Percentiles rank a stretch among this genome's conserved stretches.
Evolutionary conservation across 176 grass and related monocot species (phyloP).

Genomic region (Bothriochloa decipiens): DNA sequence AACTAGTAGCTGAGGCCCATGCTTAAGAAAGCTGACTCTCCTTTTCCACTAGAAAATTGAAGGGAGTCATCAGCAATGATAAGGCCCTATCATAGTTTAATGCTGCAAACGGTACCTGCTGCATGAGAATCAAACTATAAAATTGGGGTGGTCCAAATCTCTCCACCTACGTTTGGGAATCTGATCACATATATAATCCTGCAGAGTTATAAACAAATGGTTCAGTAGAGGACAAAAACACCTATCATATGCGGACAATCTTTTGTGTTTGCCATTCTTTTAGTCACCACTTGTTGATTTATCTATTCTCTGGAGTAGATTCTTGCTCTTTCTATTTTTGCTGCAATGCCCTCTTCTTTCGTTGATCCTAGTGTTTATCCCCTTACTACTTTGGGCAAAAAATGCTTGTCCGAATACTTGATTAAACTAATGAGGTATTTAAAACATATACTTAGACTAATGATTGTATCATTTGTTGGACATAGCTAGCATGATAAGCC

Average conservation of each 20-base stretch:
- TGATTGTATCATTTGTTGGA: constrained; percentile 42
- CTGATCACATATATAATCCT: constrained; percentile 35
- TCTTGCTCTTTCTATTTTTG: constrained; percentile 52
- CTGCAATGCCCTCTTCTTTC: constrained; percentile 32
- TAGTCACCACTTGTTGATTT: constrained; percentile 42
- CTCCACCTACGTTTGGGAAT: constrained; percentile 45
- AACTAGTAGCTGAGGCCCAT: constrained; percentile 42
- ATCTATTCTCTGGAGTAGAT: constrained; percentile 39
- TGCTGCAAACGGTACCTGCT: constrained; percentile 46
- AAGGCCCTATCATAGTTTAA: constrained; percentile 45
- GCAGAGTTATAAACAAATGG: constrained; percentile 39
- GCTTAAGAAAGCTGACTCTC: constrained; percentile 31
- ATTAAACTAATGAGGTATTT: background rate
- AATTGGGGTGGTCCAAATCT: constrained; percentile 46
- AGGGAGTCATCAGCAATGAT: constrained; percentile 33
- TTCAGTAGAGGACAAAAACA: constrained; percentile 50
- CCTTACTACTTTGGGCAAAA: constrained; percentile 57
- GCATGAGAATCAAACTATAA: constrained; percentile 46
- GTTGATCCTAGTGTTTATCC: constrained; percentile 46
- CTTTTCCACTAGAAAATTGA: constrained; percentile 20
- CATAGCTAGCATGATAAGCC: constrained; percentile 23
- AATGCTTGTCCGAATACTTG: constrained; percentile 32
- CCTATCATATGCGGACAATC: constrained; percentile 40
- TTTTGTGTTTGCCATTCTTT: constrained; percentile 46
- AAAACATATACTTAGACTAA: constrained; percentile 28